Conservation (phyloP, 768 basidiomycete genomes). For the Rhizopogon sp. region DNA sequence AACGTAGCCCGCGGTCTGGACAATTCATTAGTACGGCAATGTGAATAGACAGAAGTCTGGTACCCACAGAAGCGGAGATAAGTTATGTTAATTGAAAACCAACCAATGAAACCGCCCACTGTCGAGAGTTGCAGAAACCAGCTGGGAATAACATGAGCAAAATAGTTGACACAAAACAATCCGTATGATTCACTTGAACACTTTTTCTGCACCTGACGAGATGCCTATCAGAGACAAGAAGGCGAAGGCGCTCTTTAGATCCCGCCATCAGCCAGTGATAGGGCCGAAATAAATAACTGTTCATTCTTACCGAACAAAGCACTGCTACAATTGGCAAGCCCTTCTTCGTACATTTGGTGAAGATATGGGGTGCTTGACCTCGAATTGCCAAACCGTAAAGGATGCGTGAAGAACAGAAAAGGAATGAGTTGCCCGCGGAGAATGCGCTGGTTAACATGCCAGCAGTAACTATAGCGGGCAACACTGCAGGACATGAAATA, state of each 20-base stretch:
- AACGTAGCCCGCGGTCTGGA: slow-evolving; percentile 60
- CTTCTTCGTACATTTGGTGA: no score
- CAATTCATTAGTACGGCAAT: neutral
- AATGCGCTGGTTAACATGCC: slow-evolving; percentile 67
- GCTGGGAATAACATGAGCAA: slow-evolving; percentile 19
- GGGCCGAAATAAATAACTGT: no score
- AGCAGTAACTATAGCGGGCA: slow-evolving; percentile 68
- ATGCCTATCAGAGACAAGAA: slow-evolving; percentile 61
- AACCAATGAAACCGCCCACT: slow-evolving; percentile 59
- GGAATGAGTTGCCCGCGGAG: slow-evolving; percentile 63
- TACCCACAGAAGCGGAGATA: slow-evolving; percentile 61
- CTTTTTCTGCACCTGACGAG: slow-evolving; percentile 40
- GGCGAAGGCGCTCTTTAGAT: slow-evolving; percentile 31
- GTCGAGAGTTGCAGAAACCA: slow-evolving; percentile 68
- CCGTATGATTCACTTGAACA: slow-evolving; percentile 7
- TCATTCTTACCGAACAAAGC: no score
- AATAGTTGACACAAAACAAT: no score
- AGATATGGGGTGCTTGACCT: slow-evolving; percentile 43
- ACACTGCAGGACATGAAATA: slow-evolving; percentile 23
- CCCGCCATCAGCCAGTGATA: slow-evolving; percentile 5
- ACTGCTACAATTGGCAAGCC: no score
- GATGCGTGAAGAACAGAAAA: slow-evolving; percentile 47
- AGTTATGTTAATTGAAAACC: slow-evolving; percentile 63
- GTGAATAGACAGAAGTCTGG: neutral
- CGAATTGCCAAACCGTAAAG: slow-evolving; percentile 38